Conservation (phyloP, 2,329 filamentous ascomycete species). For the Fusarium subtropicale region DNA sequence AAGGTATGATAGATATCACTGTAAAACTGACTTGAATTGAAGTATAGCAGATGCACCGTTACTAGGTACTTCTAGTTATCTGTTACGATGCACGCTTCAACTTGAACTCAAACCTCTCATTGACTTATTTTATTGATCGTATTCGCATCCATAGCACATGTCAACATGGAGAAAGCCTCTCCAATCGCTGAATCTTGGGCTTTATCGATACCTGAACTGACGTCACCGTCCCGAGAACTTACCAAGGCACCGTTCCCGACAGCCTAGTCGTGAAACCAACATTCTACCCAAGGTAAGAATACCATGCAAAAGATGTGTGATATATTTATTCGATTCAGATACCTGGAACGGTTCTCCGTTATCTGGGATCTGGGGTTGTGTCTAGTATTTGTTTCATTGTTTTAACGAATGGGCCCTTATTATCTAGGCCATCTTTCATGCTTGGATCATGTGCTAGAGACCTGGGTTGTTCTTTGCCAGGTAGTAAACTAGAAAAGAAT, state of each 20-base stretch:
- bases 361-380: background rate
- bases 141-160: background rate
- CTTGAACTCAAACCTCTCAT: background rate
- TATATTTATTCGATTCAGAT: slow-evolving; percentile 4
- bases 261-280: slow-evolving; percentile 23
- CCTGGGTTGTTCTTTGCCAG: background rate
- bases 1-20: background rate
- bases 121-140: background rate
- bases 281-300: background rate
- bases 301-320: background rate
- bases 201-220: slow-evolving; percentile 24
- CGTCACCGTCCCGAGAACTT: slow-evolving; percentile 23
- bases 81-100: background rate
- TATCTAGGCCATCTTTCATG: background rate
- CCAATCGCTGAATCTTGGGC: slow-evolving; percentile 10
- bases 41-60: background rate
- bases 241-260: slow-evolving; percentile 20
- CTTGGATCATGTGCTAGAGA: background rate
- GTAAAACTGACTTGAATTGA: background rate
- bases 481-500: background rate
- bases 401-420: background rate
- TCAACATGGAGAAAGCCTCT: background rate
- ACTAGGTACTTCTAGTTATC: background rate
- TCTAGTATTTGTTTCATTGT: background rate
- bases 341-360: background rate